phyloP scores from a whole-genome alignment of 371 early-diverging fungal species.

The Syncephalastrum monosporum region DNA sequence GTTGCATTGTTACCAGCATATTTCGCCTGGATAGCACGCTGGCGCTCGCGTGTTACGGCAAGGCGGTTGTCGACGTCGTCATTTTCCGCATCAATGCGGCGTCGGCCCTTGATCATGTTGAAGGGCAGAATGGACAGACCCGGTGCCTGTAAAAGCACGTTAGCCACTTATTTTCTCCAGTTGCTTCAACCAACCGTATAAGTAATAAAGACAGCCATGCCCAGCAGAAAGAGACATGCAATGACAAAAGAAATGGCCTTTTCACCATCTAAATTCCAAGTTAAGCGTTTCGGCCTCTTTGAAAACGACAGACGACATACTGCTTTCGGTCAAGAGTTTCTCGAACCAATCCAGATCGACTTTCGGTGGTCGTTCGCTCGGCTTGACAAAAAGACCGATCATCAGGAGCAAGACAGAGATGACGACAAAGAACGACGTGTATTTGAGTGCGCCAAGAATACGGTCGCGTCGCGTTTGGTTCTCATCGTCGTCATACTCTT shows the following conservation, averaged over 20 bases:
- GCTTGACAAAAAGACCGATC: slow-evolving; percentile 48
- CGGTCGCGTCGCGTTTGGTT: slow-evolving; percentile 30
- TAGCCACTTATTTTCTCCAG: not conserved
- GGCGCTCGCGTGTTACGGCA: slow-evolving; percentile 37
- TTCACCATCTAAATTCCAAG: slow-evolving; percentile 37
- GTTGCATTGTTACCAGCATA: slow-evolving; percentile 25
- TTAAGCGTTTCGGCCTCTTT: not conserved
- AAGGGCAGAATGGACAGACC: slow-evolving; percentile 58
- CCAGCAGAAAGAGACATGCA: slow-evolving; percentile 45
- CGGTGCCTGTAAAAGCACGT: slow-evolving; percentile 38
- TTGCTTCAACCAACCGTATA: slow-evolving; percentile 40
- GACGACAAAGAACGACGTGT: slow-evolving; percentile 55
- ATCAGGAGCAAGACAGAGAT: slow-evolving; percentile 43
- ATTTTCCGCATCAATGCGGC: slow-evolving; percentile 33
- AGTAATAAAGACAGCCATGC: slow-evolving; percentile 46
- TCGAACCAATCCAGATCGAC: slow-evolving; percentile 59
- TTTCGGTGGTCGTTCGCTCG: slow-evolving; percentile 30
- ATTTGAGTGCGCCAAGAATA: slow-evolving; percentile 44
- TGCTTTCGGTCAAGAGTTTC: slow-evolving; percentile 39
- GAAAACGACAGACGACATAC: slow-evolving; percentile 27
- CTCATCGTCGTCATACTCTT: slow-evolving; percentile 56
- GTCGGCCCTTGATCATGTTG: slow-evolving; percentile 44
- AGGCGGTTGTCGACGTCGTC: slow-evolving; percentile 39
- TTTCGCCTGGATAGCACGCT: slow-evolving; percentile 39
- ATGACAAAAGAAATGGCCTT: slow-evolving; percentile 51